Conservation (phyloP, 1,284 basidiomycete genomes). For the Anthracocystis panici-leucophaei region DNA sequence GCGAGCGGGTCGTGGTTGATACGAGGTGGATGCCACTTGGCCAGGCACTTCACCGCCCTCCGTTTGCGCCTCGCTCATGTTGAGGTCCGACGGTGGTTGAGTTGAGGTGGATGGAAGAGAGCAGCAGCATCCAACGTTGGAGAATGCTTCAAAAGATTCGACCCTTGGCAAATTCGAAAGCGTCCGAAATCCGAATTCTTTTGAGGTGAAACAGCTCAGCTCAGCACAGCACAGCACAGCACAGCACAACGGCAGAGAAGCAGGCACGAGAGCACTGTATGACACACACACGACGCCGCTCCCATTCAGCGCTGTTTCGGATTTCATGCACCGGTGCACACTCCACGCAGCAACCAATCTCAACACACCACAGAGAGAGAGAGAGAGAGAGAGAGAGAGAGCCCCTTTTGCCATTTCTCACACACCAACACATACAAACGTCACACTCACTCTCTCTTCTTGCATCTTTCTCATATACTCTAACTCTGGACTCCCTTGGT, state of each 20-base stretch:
- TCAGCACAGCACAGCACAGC: conserved; percentile 8
- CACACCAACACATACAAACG: too few relatives aligned
- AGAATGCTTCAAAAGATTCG: neutral
- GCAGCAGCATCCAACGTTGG: neutral
- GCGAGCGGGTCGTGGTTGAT: conserved; percentile 60
- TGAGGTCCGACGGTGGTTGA: neutral
- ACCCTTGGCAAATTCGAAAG: conserved; percentile 3
- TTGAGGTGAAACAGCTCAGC: neutral
- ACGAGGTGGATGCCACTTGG: conserved; percentile 45
- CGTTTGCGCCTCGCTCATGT: conserved; percentile 29
- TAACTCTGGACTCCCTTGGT: too few relatives aligned
- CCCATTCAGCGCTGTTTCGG: neutral
- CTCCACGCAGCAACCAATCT: too few relatives aligned
- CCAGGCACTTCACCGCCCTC: conserved; percentile 4
- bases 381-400: too few relatives aligned
- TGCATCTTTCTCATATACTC: too few relatives aligned
- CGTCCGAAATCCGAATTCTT: conserved; percentile 15
- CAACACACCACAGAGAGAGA: too few relatives aligned
- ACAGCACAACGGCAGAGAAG: conserved; percentile 7
- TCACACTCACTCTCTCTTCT: too few relatives aligned
- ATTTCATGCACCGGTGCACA: conserved; percentile 6
- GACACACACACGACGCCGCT: conserved; percentile 18
- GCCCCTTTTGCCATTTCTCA: too few relatives aligned
- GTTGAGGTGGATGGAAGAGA: conserved; percentile 6
- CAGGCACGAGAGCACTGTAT: neutral